Evolutionary conservation across 129 eudicot genomes (phyloP), one percentile per base, ranked within the genome.

Genomic region (Centrapalus pauciflorus): DNA sequence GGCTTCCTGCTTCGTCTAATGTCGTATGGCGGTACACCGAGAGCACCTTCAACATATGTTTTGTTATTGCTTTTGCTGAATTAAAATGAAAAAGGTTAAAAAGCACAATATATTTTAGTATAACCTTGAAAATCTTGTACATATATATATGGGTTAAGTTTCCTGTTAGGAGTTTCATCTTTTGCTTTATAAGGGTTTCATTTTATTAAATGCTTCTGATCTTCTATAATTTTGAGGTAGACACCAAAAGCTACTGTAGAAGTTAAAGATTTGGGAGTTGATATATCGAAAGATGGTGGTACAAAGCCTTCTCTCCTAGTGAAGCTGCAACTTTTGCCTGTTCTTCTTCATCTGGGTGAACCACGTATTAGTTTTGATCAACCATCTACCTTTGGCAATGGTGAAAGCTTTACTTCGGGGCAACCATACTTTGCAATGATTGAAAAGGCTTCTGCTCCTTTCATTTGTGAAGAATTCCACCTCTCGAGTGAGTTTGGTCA

Each of bases 401-500:
- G 80, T 14, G 86, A 64, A 65, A 73, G 66, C 77, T 41, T 46
- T 71, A 71, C 77, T 72, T 73, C 74, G 48, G 77, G 76, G 69
- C 90, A 77, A 67, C 60, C 87, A 49, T 67, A 70, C 59, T 59
- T 70, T 62, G 74, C 84, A 57, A 59, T 61, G 65, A 67, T 67
- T 12, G 95, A 88, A 32, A 81, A 81, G 68, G 71, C 81, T 17
- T 64, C 77, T 67, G 76, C 89, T 78, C 91, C 96, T 72, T 85
- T 93, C 75, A 68, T 73, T 77, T 93, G 98, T 66, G 96, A 93
- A 85, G 95, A 93, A 66, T 81, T 93, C 27, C 79, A 89, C 52
- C 80, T 93, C 80, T 79, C 87, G 73, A 85, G 95, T 75, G 92
- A 93, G 76, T 73, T 88, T 76, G 96, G 92, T 71, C 96, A 89